These are phyloP conservation scores for Dimargaris verticillata DNA, from an alignment of 192 early-diverging fungal species.

Conservation along the genomic window DNA sequence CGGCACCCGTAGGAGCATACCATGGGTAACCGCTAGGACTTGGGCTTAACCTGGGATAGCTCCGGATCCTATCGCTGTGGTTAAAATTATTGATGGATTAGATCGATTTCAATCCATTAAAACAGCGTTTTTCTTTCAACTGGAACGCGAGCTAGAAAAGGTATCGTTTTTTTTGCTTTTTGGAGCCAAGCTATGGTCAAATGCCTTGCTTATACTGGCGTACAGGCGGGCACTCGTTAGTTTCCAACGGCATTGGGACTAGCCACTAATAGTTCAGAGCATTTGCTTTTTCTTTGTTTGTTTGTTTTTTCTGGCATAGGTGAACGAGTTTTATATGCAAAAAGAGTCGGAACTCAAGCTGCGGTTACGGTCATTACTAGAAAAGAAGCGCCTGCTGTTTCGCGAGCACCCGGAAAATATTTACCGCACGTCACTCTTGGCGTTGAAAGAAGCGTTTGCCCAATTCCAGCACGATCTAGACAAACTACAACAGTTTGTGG, in stretches of 20 bases:
- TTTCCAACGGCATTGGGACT: too few species aligned
- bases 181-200: not conserved
- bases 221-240: too few species aligned
- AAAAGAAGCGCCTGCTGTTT: constrained; percentile 53
- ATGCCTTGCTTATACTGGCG: too few species aligned
- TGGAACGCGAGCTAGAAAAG: constrained; percentile 96
- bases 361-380: constrained; percentile 63
- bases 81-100: too few species aligned
- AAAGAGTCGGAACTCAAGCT: constrained; percentile 90
- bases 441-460: constrained; percentile 75
- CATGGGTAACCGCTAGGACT: too few species aligned
- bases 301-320: constrained; percentile 23
- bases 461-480: constrained; percentile 85
- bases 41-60: too few species aligned
- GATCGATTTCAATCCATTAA: constrained; percentile 65
- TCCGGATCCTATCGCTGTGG: too few species aligned
- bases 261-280: not conserved
- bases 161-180: constrained; percentile 22
- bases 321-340: constrained; percentile 91
- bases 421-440: constrained; percentile 39
- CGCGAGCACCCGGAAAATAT: constrained; percentile 30
- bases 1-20: too few species aligned
- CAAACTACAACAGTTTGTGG: constrained; percentile 97
- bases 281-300: not conserved
- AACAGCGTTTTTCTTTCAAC: constrained; percentile 90